Conservation (phyloP, 2,329 filamentous ascomycete genomes). For the Sphaceloma murrayae region DNA sequence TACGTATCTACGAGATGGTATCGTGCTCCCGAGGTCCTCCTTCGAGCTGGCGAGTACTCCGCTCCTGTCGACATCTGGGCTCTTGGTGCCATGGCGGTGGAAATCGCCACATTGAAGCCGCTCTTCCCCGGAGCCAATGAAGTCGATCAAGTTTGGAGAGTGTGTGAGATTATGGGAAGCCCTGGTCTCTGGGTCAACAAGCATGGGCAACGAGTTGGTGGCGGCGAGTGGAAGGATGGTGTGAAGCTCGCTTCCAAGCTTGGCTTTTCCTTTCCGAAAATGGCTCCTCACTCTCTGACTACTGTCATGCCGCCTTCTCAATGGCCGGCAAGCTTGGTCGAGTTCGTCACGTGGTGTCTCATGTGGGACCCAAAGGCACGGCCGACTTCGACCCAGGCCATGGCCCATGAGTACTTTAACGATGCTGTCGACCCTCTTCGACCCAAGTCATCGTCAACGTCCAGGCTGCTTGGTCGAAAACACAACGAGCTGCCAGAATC, state of each 20-base stretch:
- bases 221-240: conserved; percentile 95
- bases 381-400: conserved; percentile 85
- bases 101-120: conserved; percentile 91
- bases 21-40: conserved; percentile 80
- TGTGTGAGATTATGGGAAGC: conserved; percentile 99
- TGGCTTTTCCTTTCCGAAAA: conserved; percentile 96
- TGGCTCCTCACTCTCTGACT: conserved; percentile 95
- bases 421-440: conserved; percentile 87
- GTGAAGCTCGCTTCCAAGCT: conserved; percentile 87
- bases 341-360: conserved; percentile 96
- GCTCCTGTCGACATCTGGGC: conserved; percentile 98
- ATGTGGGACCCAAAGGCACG: conserved; percentile 96
- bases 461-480: conserved; percentile 77
- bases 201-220: conserved; percentile 72
- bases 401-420: conserved; percentile 87
- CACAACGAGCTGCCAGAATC: conserved; percentile 64
- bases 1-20: conserved; percentile 98
- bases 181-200: conserved; percentile 98
- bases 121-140: conserved; percentile 96
- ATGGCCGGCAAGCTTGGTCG: conserved; percentile 78
- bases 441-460: conserved; percentile 84
- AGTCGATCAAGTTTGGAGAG: conserved; percentile 96
- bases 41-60: conserved; percentile 92
- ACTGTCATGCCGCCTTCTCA: conserved; percentile 82
- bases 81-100: conserved; percentile 95